A percentile compares a stretch with the other conserved stretches of the same genome.
Evolutionary conservation across 2,329 filamentous ascomycete species (phyloP).

Genomic region (Catunica adiposa): DNA sequence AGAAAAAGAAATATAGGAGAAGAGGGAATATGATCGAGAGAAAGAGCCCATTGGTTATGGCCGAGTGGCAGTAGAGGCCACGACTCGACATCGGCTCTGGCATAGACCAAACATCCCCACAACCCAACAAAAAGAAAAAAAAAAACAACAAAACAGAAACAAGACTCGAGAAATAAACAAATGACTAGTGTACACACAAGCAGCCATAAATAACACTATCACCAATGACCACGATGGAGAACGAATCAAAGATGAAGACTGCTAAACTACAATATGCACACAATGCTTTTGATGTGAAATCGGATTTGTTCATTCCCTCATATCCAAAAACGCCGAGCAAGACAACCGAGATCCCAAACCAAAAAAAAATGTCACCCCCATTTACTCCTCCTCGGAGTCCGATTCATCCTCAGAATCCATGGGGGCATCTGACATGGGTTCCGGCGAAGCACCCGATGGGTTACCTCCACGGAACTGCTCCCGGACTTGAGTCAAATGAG

Average conservation of each 20-base stretch:
- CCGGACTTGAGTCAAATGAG: conserved; percentile 39
- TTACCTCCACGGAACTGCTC: conserved; percentile 18
- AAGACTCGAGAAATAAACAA: too few relatives aligned
- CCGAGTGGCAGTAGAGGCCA: neutral
- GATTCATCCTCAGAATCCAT: conserved; percentile 24
- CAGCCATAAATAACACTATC: too few relatives aligned
- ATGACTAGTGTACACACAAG: too few relatives aligned
- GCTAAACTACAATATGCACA: neutral
- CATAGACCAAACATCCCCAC: too few relatives aligned
- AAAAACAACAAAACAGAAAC: too few relatives aligned
- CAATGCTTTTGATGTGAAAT: neutral
- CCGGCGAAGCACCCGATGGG: conserved; percentile 12
- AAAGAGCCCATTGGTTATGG: neutral
- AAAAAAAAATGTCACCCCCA: neutral
- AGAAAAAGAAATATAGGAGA: neutral
- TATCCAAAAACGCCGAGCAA: neutral
- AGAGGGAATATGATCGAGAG: neutral
- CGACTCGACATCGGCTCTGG: too few relatives aligned
- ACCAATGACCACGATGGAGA: too few relatives aligned
- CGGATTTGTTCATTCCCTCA: neutral
- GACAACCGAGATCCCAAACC: neutral
- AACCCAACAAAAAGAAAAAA: too few relatives aligned
- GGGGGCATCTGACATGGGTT: conserved; percentile 13
- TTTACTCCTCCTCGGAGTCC: conserved; percentile 31
- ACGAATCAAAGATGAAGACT: too few relatives aligned